A percentile compares a stretch with the other conserved stretches of the same genome.
These are phyloP conservation scores for Mortierella sp. DNA, from an alignment of 371 early-diverging fungal genomes.

Conservation along the genomic window DNA sequence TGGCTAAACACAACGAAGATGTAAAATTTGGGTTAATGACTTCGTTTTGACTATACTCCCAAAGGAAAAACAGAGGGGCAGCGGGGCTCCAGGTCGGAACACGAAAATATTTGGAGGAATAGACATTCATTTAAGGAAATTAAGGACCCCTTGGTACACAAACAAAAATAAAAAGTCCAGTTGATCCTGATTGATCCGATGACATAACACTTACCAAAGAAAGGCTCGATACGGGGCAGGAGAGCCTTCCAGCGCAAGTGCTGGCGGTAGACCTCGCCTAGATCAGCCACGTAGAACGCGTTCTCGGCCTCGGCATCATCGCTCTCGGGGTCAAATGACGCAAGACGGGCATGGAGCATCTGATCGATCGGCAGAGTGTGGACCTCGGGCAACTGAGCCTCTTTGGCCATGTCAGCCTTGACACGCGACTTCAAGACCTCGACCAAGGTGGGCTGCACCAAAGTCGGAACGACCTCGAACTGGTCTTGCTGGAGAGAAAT, in stretches of 20 bases:
- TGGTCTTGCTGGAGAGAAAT: slow-evolving; percentile 55
- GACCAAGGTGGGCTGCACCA: slow-evolving; percentile 55
- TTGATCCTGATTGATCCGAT: too few relatives aligned
- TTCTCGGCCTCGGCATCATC: slow-evolving; percentile 81
- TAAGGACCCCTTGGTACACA: too few relatives aligned
- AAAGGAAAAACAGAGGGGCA: too few relatives aligned
- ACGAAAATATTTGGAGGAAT: background rate
- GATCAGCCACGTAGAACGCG: slow-evolving; percentile 93
- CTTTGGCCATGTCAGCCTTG: slow-evolving; percentile 51
- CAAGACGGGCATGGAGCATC: slow-evolving; percentile 51
- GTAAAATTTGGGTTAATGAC: slow-evolving; percentile 5
- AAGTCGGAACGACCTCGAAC: slow-evolving; percentile 54
- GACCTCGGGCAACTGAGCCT: slow-evolving; percentile 44
- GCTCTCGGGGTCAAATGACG: slow-evolving; percentile 57
- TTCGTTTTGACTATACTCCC: too few relatives aligned
- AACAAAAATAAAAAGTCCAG: too few relatives aligned
- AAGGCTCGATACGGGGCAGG: slow-evolving; percentile 94
- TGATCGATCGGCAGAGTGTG: slow-evolving; percentile 52
- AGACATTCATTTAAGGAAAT: too few relatives aligned
- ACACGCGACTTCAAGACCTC: slow-evolving; percentile 53
- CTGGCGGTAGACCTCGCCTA: slow-evolving; percentile 91
- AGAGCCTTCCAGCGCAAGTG: slow-evolving; percentile 82
- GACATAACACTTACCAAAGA: slow-evolving; percentile 77
- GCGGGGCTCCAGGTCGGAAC: background rate
- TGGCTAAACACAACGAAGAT: slow-evolving; percentile 65